Evolutionary conservation across 345 rosid genomes (phyloP), one percentile per base, ranked within the genome.

Genomic region (Citrus mangshanensis): DNA sequence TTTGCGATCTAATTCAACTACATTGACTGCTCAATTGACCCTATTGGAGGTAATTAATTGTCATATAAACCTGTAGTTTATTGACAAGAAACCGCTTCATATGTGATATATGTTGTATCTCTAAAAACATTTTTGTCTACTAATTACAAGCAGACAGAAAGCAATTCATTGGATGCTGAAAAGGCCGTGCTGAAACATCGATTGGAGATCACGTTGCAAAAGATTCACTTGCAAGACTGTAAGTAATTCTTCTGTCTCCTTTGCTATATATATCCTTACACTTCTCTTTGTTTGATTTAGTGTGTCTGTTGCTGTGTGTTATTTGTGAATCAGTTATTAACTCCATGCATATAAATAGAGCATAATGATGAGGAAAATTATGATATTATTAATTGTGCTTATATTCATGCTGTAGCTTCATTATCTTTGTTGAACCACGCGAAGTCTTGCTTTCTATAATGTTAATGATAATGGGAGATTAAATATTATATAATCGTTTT

Each of bases 211-310:
- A 22, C n/a, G 66, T 0, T 54, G 19, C 73, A 66, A 37, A 78
- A 70, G 70, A 65, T 74, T 25, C 49, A 18, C 3, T 69, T 78
- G 46, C 81, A 68, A 68, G 81, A 81, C 30, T 22, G 84, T 81
- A 81, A 73, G 81, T 32, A 67, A 24, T 62, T 62, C 12, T 58
- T 37, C 10, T 60, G 25, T 51, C n/a, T 56, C 24, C 42, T 70
- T 70, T 70, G 12, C 18, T 6, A 5, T 9, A 46, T 24, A 46
- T 24, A 40, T 37, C 56, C 24, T 14, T 13, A 24, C 13, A 42
- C 12, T 69, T 40, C 7, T 69, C 30, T 21, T 24, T 1, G 9
- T 9, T 40, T 2, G 46, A 9, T 1, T 40, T 9, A 9, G 46
- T 9, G 46, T 40, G 3, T 9, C 46, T 14, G 25, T 14, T 40